Base-by-base conservation (phyloP, 140 eudicot species). In the Bidens hawaiensis region DNA sequence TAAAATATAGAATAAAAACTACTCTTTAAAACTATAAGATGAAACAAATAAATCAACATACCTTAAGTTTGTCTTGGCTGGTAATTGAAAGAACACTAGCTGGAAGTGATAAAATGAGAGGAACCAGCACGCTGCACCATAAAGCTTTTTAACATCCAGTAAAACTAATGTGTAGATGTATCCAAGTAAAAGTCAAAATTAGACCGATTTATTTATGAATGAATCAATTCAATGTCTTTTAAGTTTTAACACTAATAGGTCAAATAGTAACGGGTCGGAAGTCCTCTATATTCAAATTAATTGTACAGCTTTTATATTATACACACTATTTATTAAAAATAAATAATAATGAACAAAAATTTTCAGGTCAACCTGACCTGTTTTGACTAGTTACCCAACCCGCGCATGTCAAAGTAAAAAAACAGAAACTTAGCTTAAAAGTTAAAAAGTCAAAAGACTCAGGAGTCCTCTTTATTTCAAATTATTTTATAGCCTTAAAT, bases 41-140 rank as follows among this genome's bases (percentile, higher is more conserved):
- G 56, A 62, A 45, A 63, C 27, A 63, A 17, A 47, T 1, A 14
- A 69, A 53, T 28, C n/a, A 25, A 21, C 75, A 52, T 52, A 88
- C 96, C 96, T 84, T 82, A 50, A 88, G 82, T 73, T 82, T 84
- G 56, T 84, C 88, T 24, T 75, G 69, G 65, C 13, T 34, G 23
- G 10, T 16, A 31, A 57, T 31, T 17, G 64, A 66, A 49, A 88
- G 64, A 47, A 88, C 96, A 16, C 80, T 76, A 31, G 94, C 75
- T 66, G 85, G 94, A 72, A 85, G 85, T 26, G 96, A 88, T 60
- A 79, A 78, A 69, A 88, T 75, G 58, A 88, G 78, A 64, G 96
- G 96, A 70, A 80, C 66, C 21, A 82, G 68, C 28, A 75, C 72
- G 74, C 96, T 88, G 90, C 66, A 74, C 24, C 17, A 33, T 36